These are phyloP conservation scores for Pleurotus salmoneostramineus DNA, from an alignment of 768 basidiomycete genomes.

Conservation along the genomic window DNA sequence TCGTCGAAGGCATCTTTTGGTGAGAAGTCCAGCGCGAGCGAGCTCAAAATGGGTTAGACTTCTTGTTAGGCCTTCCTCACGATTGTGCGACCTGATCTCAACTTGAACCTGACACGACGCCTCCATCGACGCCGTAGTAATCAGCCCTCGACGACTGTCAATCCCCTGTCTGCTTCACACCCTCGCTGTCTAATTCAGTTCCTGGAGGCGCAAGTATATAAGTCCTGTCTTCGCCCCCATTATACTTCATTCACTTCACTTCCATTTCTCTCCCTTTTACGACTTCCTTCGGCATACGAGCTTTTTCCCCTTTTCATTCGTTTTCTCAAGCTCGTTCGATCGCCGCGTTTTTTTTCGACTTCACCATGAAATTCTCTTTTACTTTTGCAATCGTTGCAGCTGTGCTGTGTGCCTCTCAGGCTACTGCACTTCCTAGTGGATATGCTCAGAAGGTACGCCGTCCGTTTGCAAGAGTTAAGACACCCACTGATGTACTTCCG, in stretches of 20 bases:
- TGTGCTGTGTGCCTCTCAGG: neutral
- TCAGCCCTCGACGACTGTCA: too few species aligned
- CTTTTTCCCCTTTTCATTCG: neutral
- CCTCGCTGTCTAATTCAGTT: too few species aligned
- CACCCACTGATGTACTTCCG: too few species aligned
- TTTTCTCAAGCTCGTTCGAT: neutral
- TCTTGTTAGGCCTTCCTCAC: too few species aligned
- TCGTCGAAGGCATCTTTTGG: too few species aligned
- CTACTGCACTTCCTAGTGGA: neutral
- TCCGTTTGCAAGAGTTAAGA: neutral
- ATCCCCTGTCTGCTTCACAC: too few species aligned
- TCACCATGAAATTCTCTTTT: neutral
- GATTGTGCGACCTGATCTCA: too few species aligned
- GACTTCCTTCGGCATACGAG: neutral
- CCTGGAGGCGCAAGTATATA: neutral
- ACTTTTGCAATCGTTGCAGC: neutral
- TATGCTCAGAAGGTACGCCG: neutral
- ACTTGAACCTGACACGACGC: too few species aligned
- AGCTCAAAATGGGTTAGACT: too few species aligned
- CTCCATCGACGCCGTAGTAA: too few species aligned
- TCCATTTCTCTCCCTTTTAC: neutral
- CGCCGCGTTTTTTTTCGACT: neutral
- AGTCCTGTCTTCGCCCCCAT: neutral
- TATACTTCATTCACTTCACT: neutral
- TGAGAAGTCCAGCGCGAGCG: too few species aligned